Base-by-base conservation (phyloP, 495 filamentous ascomycete species). In the Pyrenopolyporus hunteri region DNA sequence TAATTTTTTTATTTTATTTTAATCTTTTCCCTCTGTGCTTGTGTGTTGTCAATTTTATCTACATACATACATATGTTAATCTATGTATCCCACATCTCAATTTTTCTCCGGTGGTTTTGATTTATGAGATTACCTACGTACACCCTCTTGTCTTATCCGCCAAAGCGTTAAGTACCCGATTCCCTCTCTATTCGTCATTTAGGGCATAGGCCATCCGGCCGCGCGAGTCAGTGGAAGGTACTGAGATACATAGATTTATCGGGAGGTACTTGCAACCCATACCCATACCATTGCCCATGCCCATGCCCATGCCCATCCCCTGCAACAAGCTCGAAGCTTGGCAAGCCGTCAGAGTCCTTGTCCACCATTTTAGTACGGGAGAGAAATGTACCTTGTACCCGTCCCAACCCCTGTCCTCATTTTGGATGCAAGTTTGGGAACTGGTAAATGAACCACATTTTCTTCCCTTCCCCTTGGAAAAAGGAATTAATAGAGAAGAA, bases 391-490 rank as follows among this genome's bases (percentile, higher is more conserved):
- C 48, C 55, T 50, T 46, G 43, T 29, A 42, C 37, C n/a, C 37
- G 5, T 23, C 10, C 9, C 10, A 42, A 55, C 62, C 62, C 62
- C 62, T 65, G 62, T 56, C 43, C 3, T 54, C 49, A 54, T 63
- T 42, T 57, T 58, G 47, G 42, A 17, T 54, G 26, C 61, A 49
- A 64, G 61, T 64, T 57, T 66, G 63, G 56, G 57, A 61, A 53
- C 51, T 65, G 62, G 62, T 65, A 65, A 60, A 64, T 64, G 61
- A 64, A 59, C 61, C 61, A 64, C 61, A 64, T 64, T 59, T 65
- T 59, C 39, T 36, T 56, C 43, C 62, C 62, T 54, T 64, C 37
- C 61, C 55, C 49, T 56, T 55, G 56, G 56, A 60, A 60, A n/a
- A 59, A 64, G 61, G 61, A 64, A 64, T 58, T 58, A 58, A 46